Percentiles rank a stretch among this genome's conserved stretches.
phyloP scores from a whole-genome alignment of 176 grass and related monocot genomes.

The Phoenix dactylifera region DNA sequence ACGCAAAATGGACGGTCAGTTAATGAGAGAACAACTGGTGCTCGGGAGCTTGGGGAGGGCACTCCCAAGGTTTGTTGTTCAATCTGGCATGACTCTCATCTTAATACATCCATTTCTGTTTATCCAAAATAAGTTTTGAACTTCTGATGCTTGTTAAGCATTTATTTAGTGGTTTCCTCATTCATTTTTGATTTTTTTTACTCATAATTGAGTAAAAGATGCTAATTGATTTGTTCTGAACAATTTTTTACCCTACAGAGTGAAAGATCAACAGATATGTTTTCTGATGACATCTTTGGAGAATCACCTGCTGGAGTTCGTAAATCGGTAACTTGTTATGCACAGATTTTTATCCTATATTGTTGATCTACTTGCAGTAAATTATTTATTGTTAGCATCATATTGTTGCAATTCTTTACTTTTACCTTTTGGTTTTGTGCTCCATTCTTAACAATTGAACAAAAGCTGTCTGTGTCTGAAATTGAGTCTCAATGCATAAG shows the following conservation, averaged over 20 bases:
- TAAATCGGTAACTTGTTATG: constrained; percentile 47
- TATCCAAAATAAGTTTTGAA: too few species aligned
- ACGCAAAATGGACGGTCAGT: constrained; percentile 24
- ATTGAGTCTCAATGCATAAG: too few species aligned
- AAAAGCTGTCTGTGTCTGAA: too few species aligned
- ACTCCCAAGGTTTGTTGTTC: constrained; percentile 62
- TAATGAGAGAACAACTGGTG: constrained; percentile 21
- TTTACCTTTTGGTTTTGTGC: too few species aligned
- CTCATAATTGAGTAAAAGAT: background rate
- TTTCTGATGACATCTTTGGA: constrained; percentile 94
- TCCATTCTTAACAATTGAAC: too few species aligned
- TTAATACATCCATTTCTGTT: too few species aligned
- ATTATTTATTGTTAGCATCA: too few species aligned
- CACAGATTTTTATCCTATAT: background rate
- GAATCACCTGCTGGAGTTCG: constrained; percentile 75
- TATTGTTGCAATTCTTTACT: too few species aligned
- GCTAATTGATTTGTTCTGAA: too few species aligned
- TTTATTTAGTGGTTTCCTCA: too few species aligned
- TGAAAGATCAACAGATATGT: constrained; percentile 86
- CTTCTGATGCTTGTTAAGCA: too few species aligned
- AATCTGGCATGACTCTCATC: constrained; percentile 12
- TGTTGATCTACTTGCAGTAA: too few species aligned
- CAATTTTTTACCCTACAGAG: constrained; percentile 28
- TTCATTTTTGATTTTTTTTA: background rate
- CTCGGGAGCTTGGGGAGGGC: constrained; percentile 75